phyloP scores from a whole-genome alignment of 2,329 filamentous ascomycete genomes.

The Erysiphe neolycopersici region DNA sequence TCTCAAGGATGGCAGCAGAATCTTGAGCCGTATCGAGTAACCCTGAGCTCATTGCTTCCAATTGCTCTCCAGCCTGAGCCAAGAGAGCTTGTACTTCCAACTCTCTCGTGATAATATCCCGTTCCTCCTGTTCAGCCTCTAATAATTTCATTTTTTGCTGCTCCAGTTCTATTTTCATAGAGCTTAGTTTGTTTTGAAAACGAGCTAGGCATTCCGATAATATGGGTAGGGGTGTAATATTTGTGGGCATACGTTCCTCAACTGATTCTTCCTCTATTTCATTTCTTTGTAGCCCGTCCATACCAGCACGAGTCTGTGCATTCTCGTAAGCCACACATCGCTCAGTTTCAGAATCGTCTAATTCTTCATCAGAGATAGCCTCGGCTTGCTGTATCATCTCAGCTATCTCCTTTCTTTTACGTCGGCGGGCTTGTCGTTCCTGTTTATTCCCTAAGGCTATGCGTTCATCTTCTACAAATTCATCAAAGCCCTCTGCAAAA shows the following conservation, averaged over 20 bases:
- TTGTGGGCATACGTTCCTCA: conserved; percentile 17
- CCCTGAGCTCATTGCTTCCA: conserved; percentile 23
- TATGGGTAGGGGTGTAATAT: conserved; percentile 52
- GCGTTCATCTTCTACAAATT: conserved; percentile 64
- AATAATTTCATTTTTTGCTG: conserved; percentile 35
- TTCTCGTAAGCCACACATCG: conserved; percentile 63
- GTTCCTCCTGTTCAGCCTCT: conserved; percentile 39
- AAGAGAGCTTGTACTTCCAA: conserved; percentile 56
- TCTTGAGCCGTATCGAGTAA: too few relatives aligned
- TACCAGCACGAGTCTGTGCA: conserved; percentile 64
- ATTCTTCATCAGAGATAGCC: conserved; percentile 31
- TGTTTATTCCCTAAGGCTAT: conserved; percentile 56
- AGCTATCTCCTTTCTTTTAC: conserved; percentile 51
- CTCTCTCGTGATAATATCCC: conserved; percentile 41
- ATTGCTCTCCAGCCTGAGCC: conserved; percentile 53
- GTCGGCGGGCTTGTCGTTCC: conserved; percentile 40
- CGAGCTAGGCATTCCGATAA: conserved; percentile 38
- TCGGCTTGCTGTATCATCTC: conserved; percentile 63
- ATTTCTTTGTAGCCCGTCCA: conserved; percentile 37
- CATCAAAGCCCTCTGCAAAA: conserved; percentile 76
- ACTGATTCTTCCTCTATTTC: conserved; percentile 15
- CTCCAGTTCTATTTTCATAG: conserved; percentile 35
- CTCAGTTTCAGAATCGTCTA: conserved; percentile 42
- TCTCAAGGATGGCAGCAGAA: too few relatives aligned
- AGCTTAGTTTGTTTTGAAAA: conserved; percentile 31